phyloP scores from a whole-genome alignment of 257 asterid species.

The Henckelia pumila region DNA sequence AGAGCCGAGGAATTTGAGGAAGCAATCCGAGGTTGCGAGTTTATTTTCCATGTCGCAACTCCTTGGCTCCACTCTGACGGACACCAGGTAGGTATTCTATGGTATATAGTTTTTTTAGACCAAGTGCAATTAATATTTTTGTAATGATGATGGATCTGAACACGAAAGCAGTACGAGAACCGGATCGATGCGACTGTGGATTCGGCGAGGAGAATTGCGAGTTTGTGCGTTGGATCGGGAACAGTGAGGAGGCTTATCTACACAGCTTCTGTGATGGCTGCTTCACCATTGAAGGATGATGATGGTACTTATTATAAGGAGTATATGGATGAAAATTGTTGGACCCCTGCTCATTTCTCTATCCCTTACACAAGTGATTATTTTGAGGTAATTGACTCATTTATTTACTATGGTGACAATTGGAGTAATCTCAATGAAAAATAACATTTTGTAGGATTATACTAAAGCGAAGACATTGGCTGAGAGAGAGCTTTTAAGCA shows the following conservation, averaged over 20 bases:
- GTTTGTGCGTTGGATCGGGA: constrained; percentile 26
- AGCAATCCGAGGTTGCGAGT: constrained; percentile 47
- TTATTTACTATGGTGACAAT: too few species aligned
- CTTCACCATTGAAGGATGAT: constrained; percentile 37
- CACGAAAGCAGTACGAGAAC: constrained; percentile 31
- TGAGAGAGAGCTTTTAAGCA: constrained; percentile 42
- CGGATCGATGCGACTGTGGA: constrained; percentile 38
- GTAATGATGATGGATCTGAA: not conserved
- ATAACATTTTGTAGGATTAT: constrained; percentile 42
- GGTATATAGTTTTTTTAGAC: too few species aligned
- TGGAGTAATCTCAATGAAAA: too few species aligned
- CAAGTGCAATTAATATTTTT: too few species aligned
- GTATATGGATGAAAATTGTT: constrained; percentile 44
- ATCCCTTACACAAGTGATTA: constrained; percentile 6
- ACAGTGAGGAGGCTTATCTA: constrained; percentile 37
- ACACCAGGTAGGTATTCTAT: constrained; percentile 1
- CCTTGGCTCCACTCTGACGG: constrained; percentile 37
- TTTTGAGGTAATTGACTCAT: too few species aligned
- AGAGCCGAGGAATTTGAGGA: constrained; percentile 37
- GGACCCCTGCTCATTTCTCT: constrained; percentile 38
- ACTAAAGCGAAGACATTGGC: constrained; percentile 40
- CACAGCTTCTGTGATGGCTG: constrained; percentile 34
- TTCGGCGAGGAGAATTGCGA: constrained; percentile 29
- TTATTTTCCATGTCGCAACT: constrained; percentile 50
- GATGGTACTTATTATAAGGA: constrained; percentile 31